Evolutionary conservation across 768 basidiomycete species (phyloP), one percentile per base, ranked within the genome.

Genomic region (Tylopilus cervinicoccineus): DNA sequence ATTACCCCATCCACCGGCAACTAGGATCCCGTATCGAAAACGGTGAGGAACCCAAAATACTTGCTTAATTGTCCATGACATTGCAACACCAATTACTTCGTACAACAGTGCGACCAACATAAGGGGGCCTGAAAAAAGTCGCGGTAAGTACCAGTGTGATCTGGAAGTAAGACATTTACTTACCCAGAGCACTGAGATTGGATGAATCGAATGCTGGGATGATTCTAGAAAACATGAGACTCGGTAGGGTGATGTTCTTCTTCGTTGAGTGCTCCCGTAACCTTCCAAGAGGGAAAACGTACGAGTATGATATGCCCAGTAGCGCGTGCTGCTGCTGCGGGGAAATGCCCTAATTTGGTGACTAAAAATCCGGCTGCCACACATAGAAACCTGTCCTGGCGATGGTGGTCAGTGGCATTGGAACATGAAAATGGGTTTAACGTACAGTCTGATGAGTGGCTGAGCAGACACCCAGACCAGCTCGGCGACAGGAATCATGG

Each of bases 1-100:
- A 55, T 88, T 88, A 10, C 72, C 76, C 79, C 80, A 88, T 4
- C 76, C 79, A 32, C 85, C 86, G 0, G 86, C 84, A 4, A 79
- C 77, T 0, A 88, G 57, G 20, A 89, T 73, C 0, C 86, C 88
- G 56, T 81, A 79, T 39, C 86, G 72, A 59, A 89, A 88, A 23
- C 84, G 75, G 58, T 86, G 83, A 1, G 88, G 88, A 3, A 89
- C 85, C 80, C 86, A 88, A 57, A 84, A 88, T 42, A 84, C 55
- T 52, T 78, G 76, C 41, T 77, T 77, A 45, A 80, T 66, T n/a
- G 76, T 39, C 70, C 74, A 81, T 0, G 80, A 79, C 20, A 83
- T 70, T 7, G 63, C 29, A 8, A 80, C 59, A 6, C 88, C 84
- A 5, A 84, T 63, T 2, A 57, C 58, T 50, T 83, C 76, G 53